Conservation (phyloP, 805 yeast species). For the Jamesozyma hellenica region DNA sequence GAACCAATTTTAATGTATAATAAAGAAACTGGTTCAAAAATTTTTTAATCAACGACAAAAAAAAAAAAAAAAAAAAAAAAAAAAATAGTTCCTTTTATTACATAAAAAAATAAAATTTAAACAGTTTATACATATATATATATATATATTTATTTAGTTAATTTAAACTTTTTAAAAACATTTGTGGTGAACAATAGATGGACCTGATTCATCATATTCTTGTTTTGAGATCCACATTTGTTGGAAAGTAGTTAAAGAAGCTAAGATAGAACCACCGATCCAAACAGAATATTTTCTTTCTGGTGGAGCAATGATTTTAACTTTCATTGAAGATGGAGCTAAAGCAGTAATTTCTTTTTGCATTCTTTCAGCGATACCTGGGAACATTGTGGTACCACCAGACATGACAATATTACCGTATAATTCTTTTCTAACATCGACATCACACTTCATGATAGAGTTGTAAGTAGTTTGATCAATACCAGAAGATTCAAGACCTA, state of each 20-base stretch:
- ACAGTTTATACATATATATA: too few species aligned
- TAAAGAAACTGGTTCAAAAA: not conserved
- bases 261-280: constrained; percentile 99
- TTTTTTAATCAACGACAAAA: too few species aligned
- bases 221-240: constrained; percentile 99
- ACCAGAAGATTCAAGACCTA: constrained; percentile 92
- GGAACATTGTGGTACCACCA: constrained; percentile 99
- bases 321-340: constrained; percentile 99
- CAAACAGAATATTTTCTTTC: constrained; percentile 99
- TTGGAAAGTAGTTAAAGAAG: constrained; percentile 98
- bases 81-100: too few species aligned
- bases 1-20: not conserved
- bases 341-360: constrained; percentile 99
- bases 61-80: too few species aligned
- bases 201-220: constrained; percentile 99
- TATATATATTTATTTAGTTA: too few species aligned
- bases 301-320: constrained; percentile 98
- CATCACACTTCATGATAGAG: constrained; percentile 93
- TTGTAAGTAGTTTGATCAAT: constrained; percentile 81
- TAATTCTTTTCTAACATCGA: constrained; percentile 97
- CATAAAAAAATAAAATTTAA: too few species aligned
- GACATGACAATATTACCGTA: constrained; percentile 99
- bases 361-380: constrained; percentile 99
- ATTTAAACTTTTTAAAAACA: constrained; percentile 43
- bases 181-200: constrained; percentile 76